These are phyloP conservation scores for Phytopythium ostracodes DNA, from an alignment of 352 stramenopile genomes.

Conservation along the genomic window DNA sequence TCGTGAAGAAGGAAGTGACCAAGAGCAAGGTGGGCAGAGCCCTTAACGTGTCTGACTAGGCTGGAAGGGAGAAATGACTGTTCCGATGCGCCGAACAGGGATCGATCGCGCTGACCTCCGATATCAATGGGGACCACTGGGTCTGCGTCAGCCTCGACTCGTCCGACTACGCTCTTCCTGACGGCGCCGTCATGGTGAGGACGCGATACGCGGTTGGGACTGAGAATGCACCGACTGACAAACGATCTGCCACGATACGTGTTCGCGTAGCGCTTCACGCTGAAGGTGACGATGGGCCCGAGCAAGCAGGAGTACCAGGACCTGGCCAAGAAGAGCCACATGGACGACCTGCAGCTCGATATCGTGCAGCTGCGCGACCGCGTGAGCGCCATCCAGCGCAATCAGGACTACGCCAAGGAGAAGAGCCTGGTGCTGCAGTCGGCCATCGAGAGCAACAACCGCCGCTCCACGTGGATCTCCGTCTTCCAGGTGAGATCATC, in stretches of 20 bases:
- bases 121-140: constrained; percentile 63
- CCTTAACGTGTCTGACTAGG: neutral
- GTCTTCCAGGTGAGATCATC: constrained; percentile 47
- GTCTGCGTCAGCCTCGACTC: constrained; percentile 69
- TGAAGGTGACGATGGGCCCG: constrained; percentile 67
- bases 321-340: constrained; percentile 78
- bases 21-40: constrained; percentile 34
- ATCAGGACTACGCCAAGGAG: constrained; percentile 82
- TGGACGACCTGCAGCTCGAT: constrained; percentile 75
- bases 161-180: constrained; percentile 54
- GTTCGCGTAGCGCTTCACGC: constrained; percentile 43
- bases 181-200: constrained; percentile 59
- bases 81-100: constrained; percentile 26
- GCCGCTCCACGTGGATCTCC: constrained; percentile 75
- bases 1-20: constrained; percentile 56
- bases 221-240: neutral
- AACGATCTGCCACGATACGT: neutral
- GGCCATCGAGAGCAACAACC: constrained; percentile 77
- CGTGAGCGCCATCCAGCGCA: constrained; percentile 70
- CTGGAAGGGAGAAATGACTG: neutral
- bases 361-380: constrained; percentile 82
- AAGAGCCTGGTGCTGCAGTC: constrained; percentile 70
- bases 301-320: constrained; percentile 80
- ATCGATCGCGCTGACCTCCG: constrained; percentile 61
- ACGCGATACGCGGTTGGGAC: neutral